These are phyloP conservation scores for Malania oleifera DNA, from an alignment of 164 flowering plant species.

Conservation along the genomic window DNA sequence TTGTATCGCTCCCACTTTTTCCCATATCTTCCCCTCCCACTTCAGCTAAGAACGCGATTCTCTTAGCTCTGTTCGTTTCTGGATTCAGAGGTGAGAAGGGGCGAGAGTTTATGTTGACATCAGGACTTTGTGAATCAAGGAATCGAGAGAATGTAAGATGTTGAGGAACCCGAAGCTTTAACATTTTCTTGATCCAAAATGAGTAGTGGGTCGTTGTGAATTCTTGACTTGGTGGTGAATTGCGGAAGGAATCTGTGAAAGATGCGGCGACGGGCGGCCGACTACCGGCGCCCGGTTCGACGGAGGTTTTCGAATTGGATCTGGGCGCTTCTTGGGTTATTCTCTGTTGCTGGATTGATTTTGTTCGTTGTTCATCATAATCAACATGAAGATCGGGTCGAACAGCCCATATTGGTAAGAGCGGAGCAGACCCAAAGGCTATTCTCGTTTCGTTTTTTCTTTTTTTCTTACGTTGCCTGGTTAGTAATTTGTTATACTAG, in stretches of 20 bases:
- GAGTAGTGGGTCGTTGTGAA: slow-evolving; percentile 22
- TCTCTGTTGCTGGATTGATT: slow-evolving; percentile 51
- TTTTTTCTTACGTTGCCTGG: neutral
- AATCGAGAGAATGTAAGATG: too few species aligned
- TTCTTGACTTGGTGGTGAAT: slow-evolving; percentile 34
- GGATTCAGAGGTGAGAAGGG: too few species aligned
- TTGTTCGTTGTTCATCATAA: slow-evolving; percentile 75
- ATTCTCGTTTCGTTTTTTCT: neutral
- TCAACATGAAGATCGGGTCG: slow-evolving; percentile 42
- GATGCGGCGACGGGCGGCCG: slow-evolving; percentile 88
- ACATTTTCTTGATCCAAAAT: slow-evolving; percentile 12
- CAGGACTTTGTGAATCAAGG: too few species aligned
- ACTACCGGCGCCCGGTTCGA: slow-evolving; percentile 80
- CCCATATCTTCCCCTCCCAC: too few species aligned
- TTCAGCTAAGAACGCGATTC: neutral
- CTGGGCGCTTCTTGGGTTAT: slow-evolving; percentile 62
- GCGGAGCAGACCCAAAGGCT: neutral
- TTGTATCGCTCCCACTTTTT: too few species aligned
- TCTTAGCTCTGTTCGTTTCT: too few species aligned
- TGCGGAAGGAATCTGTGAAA: slow-evolving; percentile 29
- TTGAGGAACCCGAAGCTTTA: neutral
- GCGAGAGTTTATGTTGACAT: too few species aligned
- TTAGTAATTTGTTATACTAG: neutral
- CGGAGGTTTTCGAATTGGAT: slow-evolving; percentile 77
- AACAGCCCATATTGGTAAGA: slow-evolving; percentile 24